Conservation (phyloP, 129 eudicot genomes). For the sunflower (Helianthus annuus) region DNA sequence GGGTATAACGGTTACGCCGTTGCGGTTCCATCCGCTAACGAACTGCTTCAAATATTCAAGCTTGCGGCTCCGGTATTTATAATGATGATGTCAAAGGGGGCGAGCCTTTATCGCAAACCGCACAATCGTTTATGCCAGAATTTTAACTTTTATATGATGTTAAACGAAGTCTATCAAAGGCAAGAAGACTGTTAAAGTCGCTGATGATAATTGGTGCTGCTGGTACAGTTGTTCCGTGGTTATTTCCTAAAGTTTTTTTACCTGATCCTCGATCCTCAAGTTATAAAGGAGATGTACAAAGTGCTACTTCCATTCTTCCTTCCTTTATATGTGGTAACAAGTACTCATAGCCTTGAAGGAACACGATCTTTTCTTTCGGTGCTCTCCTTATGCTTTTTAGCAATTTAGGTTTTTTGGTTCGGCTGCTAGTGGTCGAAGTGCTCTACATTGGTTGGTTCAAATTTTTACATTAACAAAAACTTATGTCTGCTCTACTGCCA, state of each 20-base stretch:
- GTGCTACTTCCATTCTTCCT: constrained; percentile 81
- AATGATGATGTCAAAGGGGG: constrained; percentile 89
- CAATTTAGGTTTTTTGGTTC: too few species aligned
- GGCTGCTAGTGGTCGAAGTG: too few species aligned
- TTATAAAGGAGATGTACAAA: constrained; percentile 83
- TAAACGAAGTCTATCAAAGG: constrained; percentile 73
- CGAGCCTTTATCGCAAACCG: constrained; percentile 95
- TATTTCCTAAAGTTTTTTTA: constrained; percentile 73
- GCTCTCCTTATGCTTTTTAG: constrained; percentile 39
- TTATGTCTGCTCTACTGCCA: too few species aligned
- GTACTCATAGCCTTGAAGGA: constrained; percentile 90
- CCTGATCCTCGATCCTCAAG: constrained; percentile 77
- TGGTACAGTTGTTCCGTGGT: constrained; percentile 76
- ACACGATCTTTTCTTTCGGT: constrained; percentile 63
- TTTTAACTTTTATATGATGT: constrained; percentile 74
- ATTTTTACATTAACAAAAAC: too few species aligned
- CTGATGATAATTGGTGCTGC: constrained; percentile 76
- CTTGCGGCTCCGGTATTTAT: constrained; percentile 91
- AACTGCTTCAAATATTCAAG: constrained; percentile 65
- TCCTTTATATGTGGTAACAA: constrained; percentile 73
- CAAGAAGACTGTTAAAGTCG: constrained; percentile 69
- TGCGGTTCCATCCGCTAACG: constrained; percentile 67
- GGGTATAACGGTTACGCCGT: constrained; percentile 79
- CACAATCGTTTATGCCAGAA: constrained; percentile 98
- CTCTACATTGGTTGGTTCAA: too few species aligned